Percentiles rank a stretch among this genome's conserved stretches.
phyloP scores from a whole-genome alignment of 345 rosid genomes.

The Reutealis trisperma region DNA sequence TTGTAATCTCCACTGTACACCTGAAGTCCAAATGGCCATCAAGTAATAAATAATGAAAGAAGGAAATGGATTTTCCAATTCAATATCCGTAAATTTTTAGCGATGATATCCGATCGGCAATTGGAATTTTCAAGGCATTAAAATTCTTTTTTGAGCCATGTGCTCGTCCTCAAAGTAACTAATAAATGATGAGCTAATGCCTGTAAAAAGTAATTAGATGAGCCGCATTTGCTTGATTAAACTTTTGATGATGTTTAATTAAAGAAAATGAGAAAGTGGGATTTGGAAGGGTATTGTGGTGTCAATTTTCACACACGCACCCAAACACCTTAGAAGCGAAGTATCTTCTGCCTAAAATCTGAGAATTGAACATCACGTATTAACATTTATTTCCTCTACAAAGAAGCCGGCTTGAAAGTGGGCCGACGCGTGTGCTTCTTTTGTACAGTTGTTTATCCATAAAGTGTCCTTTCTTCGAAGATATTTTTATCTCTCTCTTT shows the following conservation, averaged over 20 bases:
- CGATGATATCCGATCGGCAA: not conserved
- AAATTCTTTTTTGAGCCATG: not conserved
- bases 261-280: too few species aligned
- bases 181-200: not conserved
- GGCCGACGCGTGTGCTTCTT: not conserved
- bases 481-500: not conserved
- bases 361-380: too few species aligned
- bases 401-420: not conserved
- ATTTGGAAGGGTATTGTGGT: too few species aligned
- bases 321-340: constrained; percentile 12
- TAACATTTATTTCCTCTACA: too few species aligned
- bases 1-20: not conserved
- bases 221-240: not conserved
- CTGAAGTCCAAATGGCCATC: not conserved
- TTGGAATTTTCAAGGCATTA: not conserved
- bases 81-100: too few species aligned
- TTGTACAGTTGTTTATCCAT: constrained; percentile 20
- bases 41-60: constrained; percentile 4
- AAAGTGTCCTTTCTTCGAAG: not conserved
- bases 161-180: not conserved
- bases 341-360: not conserved
- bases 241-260: too few species aligned
- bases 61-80: too few species aligned
- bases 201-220: too few species aligned
- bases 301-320: too few species aligned